These are phyloP conservation scores for Triangularia verruculosa DNA, from an alignment of 2,329 filamentous ascomycete species.

Conservation along the genomic window DNA sequence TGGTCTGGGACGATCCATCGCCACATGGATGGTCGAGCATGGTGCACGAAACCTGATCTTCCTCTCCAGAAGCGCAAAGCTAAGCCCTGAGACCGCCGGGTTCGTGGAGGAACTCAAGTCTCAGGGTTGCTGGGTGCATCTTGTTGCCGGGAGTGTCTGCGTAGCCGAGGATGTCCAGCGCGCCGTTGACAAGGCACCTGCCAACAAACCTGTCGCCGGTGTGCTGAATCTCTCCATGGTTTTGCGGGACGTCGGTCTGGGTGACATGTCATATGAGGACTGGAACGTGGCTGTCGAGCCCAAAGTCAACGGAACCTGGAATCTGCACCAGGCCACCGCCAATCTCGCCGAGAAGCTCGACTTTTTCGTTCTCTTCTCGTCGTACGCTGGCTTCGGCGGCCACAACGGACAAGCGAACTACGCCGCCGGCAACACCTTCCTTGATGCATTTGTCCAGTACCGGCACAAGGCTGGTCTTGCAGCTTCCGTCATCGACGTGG, in stretches of 20 bases:
- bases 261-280: slow-evolving; percentile 31
- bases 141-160: not conserved
- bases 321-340: slow-evolving; percentile 33
- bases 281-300: slow-evolving; percentile 39
- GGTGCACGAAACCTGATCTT: slow-evolving; percentile 40
- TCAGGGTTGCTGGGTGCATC: not conserved
- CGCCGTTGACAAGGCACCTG: slow-evolving; percentile 7
- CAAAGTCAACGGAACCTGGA: slow-evolving; percentile 41
- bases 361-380: slow-evolving; percentile 32
- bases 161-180: not conserved
- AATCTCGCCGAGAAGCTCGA: not conserved
- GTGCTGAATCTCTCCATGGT: slow-evolving; percentile 30
- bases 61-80: slow-evolving; percentile 21
- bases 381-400: slow-evolving; percentile 32
- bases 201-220: slow-evolving; percentile 19
- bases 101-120: not conserved
- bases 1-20: slow-evolving; percentile 36
- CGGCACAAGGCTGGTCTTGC: slow-evolving; percentile 31
- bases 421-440: slow-evolving; percentile 35
- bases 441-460: slow-evolving; percentile 33
- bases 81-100: not conserved
- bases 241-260: slow-evolving; percentile 17
- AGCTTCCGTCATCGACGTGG: not conserved
- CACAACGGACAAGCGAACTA: slow-evolving; percentile 35
- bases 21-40: slow-evolving; percentile 36